Evolutionary conservation across 2,329 filamentous ascomycete species (phyloP).

Genomic region (Epichloe uncinata): DNA sequence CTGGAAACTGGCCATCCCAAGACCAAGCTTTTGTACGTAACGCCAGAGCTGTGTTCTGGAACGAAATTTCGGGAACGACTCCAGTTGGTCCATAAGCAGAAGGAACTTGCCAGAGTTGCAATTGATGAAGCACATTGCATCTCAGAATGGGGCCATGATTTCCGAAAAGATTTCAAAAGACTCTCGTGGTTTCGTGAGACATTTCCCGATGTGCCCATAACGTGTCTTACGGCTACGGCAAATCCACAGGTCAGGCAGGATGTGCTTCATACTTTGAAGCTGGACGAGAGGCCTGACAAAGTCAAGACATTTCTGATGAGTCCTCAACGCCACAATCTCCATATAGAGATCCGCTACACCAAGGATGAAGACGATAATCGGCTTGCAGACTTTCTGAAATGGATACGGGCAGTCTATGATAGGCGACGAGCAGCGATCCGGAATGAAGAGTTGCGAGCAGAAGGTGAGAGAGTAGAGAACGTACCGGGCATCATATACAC

Average conservation of each 20-base stretch:
- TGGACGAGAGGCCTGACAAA: slow-evolving; percentile 44
- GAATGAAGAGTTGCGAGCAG: slow-evolving; percentile 40
- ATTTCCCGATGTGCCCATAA: slow-evolving; percentile 78
- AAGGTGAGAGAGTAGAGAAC: slow-evolving; percentile 43
- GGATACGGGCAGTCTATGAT: slow-evolving; percentile 61
- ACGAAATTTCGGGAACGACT: slow-evolving; percentile 66
- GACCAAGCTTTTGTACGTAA: slow-evolving; percentile 80
- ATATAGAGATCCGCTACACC: slow-evolving; percentile 81
- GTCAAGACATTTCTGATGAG: slow-evolving; percentile 71
- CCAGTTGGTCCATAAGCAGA: slow-evolving; percentile 60
- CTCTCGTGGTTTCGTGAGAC: slow-evolving; percentile 73
- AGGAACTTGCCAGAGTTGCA: slow-evolving; percentile 74
- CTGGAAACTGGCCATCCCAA: slow-evolving; percentile 77
- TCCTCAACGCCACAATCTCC: slow-evolving; percentile 71
- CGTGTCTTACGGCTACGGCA: slow-evolving; percentile 85
- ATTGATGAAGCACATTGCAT: slow-evolving; percentile 96
- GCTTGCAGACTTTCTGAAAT: slow-evolving; percentile 59
- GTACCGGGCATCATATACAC: slow-evolving; percentile 74
- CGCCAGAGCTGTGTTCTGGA: slow-evolving; percentile 73
- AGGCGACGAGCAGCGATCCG: slow-evolving; percentile 50
- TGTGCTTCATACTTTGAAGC: slow-evolving; percentile 60
- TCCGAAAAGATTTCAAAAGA: slow-evolving; percentile 81
- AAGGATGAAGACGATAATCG: slow-evolving; percentile 60
- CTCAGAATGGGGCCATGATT: slow-evolving; percentile 96
- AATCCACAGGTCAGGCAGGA: slow-evolving; percentile 71